phyloP scores from a whole-genome alignment of 2,329 filamentous ascomycete species.

The Corynespora cassiicola region DNA sequence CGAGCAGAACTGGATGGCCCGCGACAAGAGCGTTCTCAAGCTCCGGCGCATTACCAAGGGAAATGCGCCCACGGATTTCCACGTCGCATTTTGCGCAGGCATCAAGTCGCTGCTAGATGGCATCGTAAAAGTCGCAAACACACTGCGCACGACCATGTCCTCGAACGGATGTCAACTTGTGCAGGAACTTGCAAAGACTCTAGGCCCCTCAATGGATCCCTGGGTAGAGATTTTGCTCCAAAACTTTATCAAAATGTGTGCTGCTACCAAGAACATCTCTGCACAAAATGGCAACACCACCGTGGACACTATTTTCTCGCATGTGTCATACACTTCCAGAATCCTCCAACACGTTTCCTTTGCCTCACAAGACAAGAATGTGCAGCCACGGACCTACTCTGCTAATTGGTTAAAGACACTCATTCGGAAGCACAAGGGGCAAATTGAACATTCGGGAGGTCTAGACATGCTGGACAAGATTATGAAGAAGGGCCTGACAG shows the following conservation, averaged over 20 bases:
- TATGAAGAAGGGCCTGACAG: slow-evolving; percentile 84
- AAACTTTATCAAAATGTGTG: slow-evolving; percentile 86
- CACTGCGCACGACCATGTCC: slow-evolving; percentile 86
- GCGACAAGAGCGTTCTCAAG: slow-evolving; percentile 81
- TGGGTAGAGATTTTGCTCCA: slow-evolving; percentile 92
- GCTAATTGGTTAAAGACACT: slow-evolving; percentile 85
- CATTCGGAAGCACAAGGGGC: slow-evolving; percentile 79
- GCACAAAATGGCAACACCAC: slow-evolving; percentile 82
- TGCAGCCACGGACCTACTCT: slow-evolving; percentile 80
- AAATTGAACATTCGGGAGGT: slow-evolving; percentile 84
- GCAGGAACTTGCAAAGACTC: slow-evolving; percentile 80
- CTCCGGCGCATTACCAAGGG: slow-evolving; percentile 81
- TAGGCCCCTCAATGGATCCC: slow-evolving; percentile 80
- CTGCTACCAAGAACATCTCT: slow-evolving; percentile 89
- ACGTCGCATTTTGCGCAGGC: slow-evolving; percentile 71
- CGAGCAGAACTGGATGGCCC: slow-evolving; percentile 87
- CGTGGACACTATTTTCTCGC: slow-evolving; percentile 80
- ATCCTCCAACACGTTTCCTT: slow-evolving; percentile 85
- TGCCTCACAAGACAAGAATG: slow-evolving; percentile 92
- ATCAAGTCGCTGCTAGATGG: slow-evolving; percentile 82
- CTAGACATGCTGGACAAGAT: slow-evolving; percentile 86
- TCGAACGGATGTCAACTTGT: slow-evolving; percentile 84
- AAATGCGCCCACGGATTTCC: slow-evolving; percentile 81
- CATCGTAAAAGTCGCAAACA: slow-evolving; percentile 83
- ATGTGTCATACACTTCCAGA: slow-evolving; percentile 78